Base-by-base conservation (phyloP, 2,329 filamentous ascomycete genomes). In the Berkeleyomyces rouxiae region DNA sequence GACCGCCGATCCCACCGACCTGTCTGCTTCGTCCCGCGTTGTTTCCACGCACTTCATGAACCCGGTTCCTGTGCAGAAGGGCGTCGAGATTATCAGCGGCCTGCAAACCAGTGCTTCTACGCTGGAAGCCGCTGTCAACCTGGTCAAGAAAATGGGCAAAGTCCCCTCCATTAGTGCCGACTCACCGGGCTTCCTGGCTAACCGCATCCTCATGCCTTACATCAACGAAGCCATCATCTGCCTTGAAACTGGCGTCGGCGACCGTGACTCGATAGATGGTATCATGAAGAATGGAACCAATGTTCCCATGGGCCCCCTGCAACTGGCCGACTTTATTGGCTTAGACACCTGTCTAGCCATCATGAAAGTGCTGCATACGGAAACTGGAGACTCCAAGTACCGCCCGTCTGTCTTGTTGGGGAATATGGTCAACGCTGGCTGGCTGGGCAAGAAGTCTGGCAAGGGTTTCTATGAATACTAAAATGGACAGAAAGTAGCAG, bases 271-370 rank as follows among this genome's bases (percentile, higher is more conserved):
- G 67, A 99, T 99, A 67, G 93, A 99, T 71, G 85, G 82, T 67
- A 99, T 99, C 69, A 99, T 99, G 93, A 97, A 96, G 82, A 96
- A 96, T 69, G 93, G 93, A 57, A 99, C 93, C 31, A 96, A 96
- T 71, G 93, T 99, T 47, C 93, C 93, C 33, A 99, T 99, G 93
- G 93, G 93, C 0, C 93, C 93, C 7, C 78, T 99, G 67, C 86
- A 90, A 70, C 76, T 99, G 69, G 93, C 93, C 2, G 93, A 99
- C 74, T 99, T 99, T 70, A 97, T 99, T 70, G 93, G 93, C 6
- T 79, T 99, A 53, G 93, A 99, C 72, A 99, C 93, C 0, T 99
- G 93, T 71, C 77, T 97, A 66, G 85, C 92, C 31, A 99, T 99
- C 70, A 99, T 99, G 93, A 90, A 88, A 74, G 93, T 97, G 3